Evolutionary conservation across 1,139 yeast genomes (phyloP).

Genomic region (Meyerozyma guilliermondii): DNA sequence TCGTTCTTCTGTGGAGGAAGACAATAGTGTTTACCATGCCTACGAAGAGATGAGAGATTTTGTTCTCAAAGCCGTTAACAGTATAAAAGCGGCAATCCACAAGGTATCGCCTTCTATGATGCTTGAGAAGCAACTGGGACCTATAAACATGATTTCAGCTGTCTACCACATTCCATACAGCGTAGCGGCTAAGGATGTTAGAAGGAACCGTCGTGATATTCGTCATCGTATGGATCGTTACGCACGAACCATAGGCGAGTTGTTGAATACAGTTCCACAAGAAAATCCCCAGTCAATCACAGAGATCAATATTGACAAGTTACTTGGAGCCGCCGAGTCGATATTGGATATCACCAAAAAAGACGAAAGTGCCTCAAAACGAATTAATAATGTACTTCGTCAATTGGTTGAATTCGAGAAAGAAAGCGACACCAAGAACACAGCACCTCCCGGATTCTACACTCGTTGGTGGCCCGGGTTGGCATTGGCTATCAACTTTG

Average conservation of each 20-base stretch:
- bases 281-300: background rate
- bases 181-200: background rate
- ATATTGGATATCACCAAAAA: background rate
- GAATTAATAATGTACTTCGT: background rate
- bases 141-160: background rate
- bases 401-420: background rate
- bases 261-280: background rate
- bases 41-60: background rate
- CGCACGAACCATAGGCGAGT: background rate
- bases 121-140: background rate
- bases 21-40: background rate
- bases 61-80: background rate
- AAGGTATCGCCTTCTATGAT: background rate
- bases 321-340: background rate
- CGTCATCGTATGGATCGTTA: background rate
- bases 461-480: constrained; percentile 68
- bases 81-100: background rate
- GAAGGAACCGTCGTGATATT: background rate
- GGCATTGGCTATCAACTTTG: constrained; percentile 34
- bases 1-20: background rate
- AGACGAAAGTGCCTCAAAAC: background rate
- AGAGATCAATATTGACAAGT: background rate
- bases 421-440: background rate
- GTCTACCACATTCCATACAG: background rate
- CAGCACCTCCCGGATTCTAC: constrained; percentile 12